Conservation (phyloP, 176 grass and related monocot genomes). For the Typha latifolia region DNA sequence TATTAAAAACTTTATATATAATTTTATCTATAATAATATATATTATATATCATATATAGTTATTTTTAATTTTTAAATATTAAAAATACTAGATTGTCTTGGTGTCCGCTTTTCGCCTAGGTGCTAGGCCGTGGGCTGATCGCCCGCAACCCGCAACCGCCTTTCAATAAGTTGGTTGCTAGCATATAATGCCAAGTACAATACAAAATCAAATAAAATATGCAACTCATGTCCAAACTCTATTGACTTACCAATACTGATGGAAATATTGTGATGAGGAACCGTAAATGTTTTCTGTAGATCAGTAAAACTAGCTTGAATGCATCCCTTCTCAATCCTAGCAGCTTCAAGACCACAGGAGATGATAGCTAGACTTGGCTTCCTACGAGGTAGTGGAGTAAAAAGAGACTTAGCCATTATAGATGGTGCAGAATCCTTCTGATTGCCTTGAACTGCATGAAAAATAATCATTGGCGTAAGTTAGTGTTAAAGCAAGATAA, state of each 20-base stretch:
- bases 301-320: constrained; percentile 27
- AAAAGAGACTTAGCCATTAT: constrained; percentile 68
- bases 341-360: constrained; percentile 21
- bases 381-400: constrained; percentile 24
- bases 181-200: neutral
- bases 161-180: too few relatives aligned
- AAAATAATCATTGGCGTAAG: neutral
- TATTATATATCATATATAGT: too few relatives aligned
- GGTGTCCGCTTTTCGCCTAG: too few relatives aligned
- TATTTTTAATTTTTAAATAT: too few relatives aligned
- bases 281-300: constrained; percentile 37
- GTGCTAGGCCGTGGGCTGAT: too few relatives aligned
- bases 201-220: neutral
- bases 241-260: constrained; percentile 43
- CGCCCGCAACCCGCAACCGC: too few relatives aligned
- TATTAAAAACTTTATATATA: too few relatives aligned
- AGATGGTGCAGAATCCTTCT: constrained; percentile 37
- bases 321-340: constrained; percentile 13
- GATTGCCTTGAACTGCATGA: constrained; percentile 45
- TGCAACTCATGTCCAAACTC: neutral
- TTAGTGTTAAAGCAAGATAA: neutral
- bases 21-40: too few relatives aligned
- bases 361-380: constrained; percentile 23
- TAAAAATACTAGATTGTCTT: too few relatives aligned
- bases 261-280: constrained; percentile 11